Conservation (phyloP, 495 filamentous ascomycete genomes). For the Podospora pseudocomata region DNA sequence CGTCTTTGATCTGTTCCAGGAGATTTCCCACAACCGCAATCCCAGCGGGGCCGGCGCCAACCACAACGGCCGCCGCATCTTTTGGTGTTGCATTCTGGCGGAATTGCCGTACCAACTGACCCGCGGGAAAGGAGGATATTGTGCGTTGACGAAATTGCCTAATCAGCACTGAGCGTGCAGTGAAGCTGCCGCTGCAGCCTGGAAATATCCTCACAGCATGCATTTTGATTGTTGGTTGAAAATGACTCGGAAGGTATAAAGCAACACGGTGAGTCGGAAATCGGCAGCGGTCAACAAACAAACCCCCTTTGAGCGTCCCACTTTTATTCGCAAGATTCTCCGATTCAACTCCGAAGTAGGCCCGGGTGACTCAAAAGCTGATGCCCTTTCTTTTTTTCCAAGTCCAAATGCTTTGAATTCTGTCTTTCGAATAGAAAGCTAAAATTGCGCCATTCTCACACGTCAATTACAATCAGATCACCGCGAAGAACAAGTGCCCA, state of each 20-base stretch:
- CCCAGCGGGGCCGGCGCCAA: constrained; percentile 27
- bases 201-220: not conserved
- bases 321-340: not conserved
- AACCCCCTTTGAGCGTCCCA: not conserved
- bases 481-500: not conserved
- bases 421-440: not conserved
- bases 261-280: not conserved
- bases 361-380: not conserved
- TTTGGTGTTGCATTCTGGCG: not conserved
- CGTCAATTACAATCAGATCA: not conserved
- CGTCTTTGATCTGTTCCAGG: constrained; percentile 10
- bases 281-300: not conserved
- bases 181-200: not conserved
- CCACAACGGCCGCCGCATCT: constrained; percentile 20
- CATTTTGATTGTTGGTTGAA: not conserved
- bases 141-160: not conserved
- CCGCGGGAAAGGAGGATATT: not conserved
- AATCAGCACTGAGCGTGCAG: not conserved
- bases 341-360: not conserved
- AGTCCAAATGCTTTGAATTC: not conserved
- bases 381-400: not conserved
- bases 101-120: not conserved
- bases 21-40: constrained; percentile 30
- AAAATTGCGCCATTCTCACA: not conserved
- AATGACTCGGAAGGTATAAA: not conserved